A percentile compares a stretch with the other conserved stretches of the same genome.
phyloP scores from a whole-genome alignment of 139 green algal genomes.

The Micractinium conductrix region DNA sequence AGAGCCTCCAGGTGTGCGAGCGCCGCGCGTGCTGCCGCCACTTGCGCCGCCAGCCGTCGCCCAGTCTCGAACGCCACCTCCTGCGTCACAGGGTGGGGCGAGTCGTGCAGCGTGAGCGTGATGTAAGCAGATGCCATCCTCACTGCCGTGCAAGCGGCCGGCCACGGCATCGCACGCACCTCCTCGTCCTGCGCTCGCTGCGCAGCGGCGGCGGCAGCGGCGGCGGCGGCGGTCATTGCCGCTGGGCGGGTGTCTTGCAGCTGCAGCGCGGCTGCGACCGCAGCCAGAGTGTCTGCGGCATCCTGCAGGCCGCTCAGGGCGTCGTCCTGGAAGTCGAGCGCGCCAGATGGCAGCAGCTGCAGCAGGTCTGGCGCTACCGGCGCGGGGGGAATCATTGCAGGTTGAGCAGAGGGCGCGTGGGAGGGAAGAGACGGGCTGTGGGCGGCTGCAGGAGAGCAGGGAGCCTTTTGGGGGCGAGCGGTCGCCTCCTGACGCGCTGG shows the following conservation, averaged over 20 bases:
- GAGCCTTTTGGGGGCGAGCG: too few species aligned
- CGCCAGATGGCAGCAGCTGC: too few species aligned
- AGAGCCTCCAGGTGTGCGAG: constrained; percentile 5
- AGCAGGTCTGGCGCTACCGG: too few species aligned
- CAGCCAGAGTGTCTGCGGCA: background rate
- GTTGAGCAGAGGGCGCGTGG: too few species aligned
- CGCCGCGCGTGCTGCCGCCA: background rate
- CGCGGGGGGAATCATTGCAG: too few species aligned
- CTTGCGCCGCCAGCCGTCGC: background rate
- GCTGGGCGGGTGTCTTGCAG: background rate
- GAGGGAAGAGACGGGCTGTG: too few species aligned
- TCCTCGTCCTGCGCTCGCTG: constrained; percentile 6
- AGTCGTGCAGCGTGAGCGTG: background rate
- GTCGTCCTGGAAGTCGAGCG: too few species aligned
- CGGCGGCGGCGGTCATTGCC: background rate
- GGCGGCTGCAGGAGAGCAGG: too few species aligned
- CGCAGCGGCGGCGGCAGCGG: background rate
- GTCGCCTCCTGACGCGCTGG: too few species aligned
- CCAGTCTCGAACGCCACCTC: constrained; percentile 8
- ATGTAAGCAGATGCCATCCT: background rate
- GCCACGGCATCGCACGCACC: background rate
- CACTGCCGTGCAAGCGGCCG: too few species aligned
- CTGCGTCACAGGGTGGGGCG: background rate
- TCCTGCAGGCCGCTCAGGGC: too few species aligned
- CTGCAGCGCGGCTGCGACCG: background rate